Evolutionary conservation across 257 asterid genomes (phyloP).

Genomic region (Jasminum sambac): DNA sequence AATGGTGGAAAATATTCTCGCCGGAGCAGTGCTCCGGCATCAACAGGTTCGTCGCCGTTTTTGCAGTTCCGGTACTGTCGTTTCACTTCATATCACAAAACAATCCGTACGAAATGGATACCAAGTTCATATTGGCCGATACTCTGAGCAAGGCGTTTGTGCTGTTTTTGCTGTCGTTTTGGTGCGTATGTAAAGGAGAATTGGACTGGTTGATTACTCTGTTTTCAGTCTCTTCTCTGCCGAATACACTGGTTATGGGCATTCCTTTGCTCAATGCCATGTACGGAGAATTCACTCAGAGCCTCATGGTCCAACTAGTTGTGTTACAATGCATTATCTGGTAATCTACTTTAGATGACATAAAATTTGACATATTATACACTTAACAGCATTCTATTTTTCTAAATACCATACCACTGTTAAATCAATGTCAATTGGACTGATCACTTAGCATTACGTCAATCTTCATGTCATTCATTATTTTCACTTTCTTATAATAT

Average conservation of each 20-base stretch:
- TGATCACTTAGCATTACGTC: no score
- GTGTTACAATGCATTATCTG: conserved; percentile 80
- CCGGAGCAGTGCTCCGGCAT: conserved; percentile 78
- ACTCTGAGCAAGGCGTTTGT: conserved; percentile 48
- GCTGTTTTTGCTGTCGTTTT: conserved; percentile 36
- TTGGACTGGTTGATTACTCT: conserved; percentile 70
- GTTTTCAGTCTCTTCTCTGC: conserved; percentile 72
- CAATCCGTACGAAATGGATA: conserved; percentile 72
- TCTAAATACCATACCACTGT: no score
- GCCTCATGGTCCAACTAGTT: conserved; percentile 70
- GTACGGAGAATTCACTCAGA: conserved; percentile 68
- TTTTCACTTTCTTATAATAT: no score
- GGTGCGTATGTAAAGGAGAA: conserved; percentile 44
- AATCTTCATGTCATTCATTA: no score
- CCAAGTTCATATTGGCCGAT: conserved; percentile 60
- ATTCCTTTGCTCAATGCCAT: conserved; percentile 72
- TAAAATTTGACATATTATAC: no score
- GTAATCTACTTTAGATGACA: conserved; percentile 25
- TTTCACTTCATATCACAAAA: conserved; percentile 74
- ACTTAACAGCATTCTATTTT: no score
- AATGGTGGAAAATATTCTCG: conserved; percentile 67
- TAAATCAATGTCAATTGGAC: no score
- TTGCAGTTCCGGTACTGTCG: conserved; percentile 69
- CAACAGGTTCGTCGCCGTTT: conserved; percentile 70
- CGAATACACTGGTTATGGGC: conserved; percentile 74